Percentiles rank a stretch among this genome's conserved stretches.
phyloP scores from a whole-genome alignment of 371 early-diverging fungal species.

The Conidiobolus coronatus region DNA sequence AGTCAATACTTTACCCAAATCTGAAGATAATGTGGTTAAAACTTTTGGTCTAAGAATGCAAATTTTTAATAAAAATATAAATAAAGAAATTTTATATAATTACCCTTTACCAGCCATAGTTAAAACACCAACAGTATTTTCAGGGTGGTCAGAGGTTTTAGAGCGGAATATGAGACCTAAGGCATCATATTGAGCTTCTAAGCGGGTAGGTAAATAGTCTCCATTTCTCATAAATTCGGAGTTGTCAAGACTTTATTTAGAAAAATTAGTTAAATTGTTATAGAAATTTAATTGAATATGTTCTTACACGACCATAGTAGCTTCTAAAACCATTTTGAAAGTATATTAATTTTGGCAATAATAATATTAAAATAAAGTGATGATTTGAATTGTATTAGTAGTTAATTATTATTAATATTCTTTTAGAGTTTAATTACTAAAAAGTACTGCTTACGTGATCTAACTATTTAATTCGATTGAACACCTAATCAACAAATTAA shows the following conservation, averaged over 20 bases:
- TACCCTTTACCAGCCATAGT: conserved; percentile 81
- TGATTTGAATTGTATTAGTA: too few relatives aligned
- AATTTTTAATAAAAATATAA: background rate
- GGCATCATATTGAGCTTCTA: conserved; percentile 88
- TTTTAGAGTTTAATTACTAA: too few relatives aligned
- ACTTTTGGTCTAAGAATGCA: conserved; percentile 95
- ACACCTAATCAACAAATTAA: too few relatives aligned
- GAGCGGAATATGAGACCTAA: conserved; percentile 76
- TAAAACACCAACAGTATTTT: conserved; percentile 92
- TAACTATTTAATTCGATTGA: too few relatives aligned
- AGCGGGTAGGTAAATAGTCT: conserved; percentile 88
- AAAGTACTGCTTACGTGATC: too few relatives aligned
- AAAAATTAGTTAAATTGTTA: background rate
- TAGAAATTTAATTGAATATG: background rate
- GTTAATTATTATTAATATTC: too few relatives aligned
- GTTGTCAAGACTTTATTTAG: conserved; percentile 63
- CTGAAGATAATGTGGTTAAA: conserved; percentile 71
- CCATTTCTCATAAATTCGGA: conserved; percentile 98
- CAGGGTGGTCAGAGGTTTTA: conserved; percentile 82
- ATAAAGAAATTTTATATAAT: background rate
- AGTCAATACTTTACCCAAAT: conserved; percentile 71
- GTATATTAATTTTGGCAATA: background rate
- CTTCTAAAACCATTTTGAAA: conserved; percentile 40
- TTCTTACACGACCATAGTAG: conserved; percentile 40
- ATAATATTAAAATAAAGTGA: too few relatives aligned